Evolutionary conservation across 371 early-diverging fungal genomes (phyloP).

Genomic region (Actinomortierella ambigua): DNA sequence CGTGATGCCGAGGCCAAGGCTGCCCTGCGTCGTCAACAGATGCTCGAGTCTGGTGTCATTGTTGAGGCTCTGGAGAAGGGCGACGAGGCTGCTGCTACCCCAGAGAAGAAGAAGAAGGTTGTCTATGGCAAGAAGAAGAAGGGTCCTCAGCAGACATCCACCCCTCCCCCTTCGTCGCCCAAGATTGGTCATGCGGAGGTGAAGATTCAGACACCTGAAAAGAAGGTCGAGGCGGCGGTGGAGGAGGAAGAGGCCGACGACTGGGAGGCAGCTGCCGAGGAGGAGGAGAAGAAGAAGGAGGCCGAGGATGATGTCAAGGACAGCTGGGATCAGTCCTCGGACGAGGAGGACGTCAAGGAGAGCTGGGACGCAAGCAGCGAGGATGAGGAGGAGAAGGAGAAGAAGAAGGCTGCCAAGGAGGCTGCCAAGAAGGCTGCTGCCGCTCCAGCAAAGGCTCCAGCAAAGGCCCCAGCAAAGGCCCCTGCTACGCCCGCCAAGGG

Average conservation of each 20-base stretch:
- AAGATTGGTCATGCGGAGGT: conserved; percentile 24
- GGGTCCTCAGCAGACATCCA: conserved; percentile 49
- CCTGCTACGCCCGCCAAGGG: conserved; percentile 37
- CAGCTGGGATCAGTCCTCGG: conserved; percentile 45
- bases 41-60: conserved; percentile 82
- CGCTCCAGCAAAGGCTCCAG: conserved; percentile 33
- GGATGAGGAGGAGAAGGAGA: conserved; percentile 49
- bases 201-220: conserved; percentile 31
- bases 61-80: conserved; percentile 73
- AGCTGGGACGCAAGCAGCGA: conserved; percentile 70
- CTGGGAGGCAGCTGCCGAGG: conserved; percentile 48
- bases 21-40: conserved; percentile 75
- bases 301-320: conserved; percentile 47
- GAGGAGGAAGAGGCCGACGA: conserved; percentile 54
- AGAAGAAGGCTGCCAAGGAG: conserved; percentile 18
- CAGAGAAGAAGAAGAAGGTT: conserved; percentile 54
- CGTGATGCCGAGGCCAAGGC: conserved; percentile 83
- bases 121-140: conserved; percentile 66
- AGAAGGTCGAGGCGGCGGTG: conserved; percentile 42
- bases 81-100: conserved; percentile 30
- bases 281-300: conserved; percentile 37
- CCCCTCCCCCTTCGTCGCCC: conserved; percentile 41
- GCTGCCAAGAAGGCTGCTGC: conserved; percentile 20
- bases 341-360: conserved; percentile 59
- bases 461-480: conserved; percentile 33